A percentile compares a stretch with the other conserved stretches of the same genome.
Evolutionary conservation across 495 filamentous ascomycete genomes (phyloP).

Genomic region (Neurospora pannonica): DNA sequence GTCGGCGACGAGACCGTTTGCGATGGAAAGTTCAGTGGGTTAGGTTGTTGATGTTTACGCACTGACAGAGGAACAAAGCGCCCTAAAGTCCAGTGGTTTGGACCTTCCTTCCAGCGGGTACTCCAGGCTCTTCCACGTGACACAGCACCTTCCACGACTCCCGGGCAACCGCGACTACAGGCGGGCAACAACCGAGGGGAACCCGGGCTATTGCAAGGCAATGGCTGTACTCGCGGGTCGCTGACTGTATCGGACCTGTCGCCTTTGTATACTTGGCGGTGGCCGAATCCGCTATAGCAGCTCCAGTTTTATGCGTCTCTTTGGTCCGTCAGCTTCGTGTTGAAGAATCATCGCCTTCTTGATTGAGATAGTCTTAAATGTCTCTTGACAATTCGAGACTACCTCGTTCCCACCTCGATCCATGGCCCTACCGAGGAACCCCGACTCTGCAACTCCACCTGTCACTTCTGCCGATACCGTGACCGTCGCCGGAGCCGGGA

Average conservation of each 20-base stretch:
- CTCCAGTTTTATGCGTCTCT: neutral
- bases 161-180: neutral
- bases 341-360: neutral
- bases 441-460: neutral
- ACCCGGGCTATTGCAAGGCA: neutral
- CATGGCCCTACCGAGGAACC: neutral
- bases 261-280: neutral
- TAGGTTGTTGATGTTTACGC: neutral
- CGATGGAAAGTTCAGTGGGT: neutral
- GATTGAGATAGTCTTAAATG: neutral
- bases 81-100: neutral
- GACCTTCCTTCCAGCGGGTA: neutral
- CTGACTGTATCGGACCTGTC: neutral
- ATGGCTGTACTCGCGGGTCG: neutral
- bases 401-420: neutral
- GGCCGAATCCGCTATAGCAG: neutral
- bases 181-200: neutral
- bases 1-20: neutral
- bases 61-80: neutral
- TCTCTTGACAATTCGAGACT: neutral
- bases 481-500: neutral
- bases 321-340: neutral
- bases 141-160: neutral
- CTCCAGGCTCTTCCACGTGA: neutral
- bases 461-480: neutral